Percentiles rank a stretch among this genome's conserved stretches.
Evolutionary conservation across 352 stramenopile genomes (phyloP).

Genomic region (Pythium aristosporum): DNA sequence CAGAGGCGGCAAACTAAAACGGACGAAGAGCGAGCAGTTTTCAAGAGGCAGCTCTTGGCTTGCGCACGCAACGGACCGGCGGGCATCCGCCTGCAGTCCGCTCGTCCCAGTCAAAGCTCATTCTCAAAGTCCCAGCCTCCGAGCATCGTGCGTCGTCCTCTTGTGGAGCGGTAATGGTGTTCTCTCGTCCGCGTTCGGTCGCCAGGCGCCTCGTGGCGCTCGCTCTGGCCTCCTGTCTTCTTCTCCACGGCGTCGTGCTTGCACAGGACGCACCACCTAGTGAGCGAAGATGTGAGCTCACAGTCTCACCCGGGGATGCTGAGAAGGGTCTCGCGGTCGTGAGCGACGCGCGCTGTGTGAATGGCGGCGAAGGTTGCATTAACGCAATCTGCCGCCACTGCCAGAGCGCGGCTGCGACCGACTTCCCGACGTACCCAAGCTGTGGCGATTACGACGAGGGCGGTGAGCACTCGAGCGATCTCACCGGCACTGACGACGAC

Average conservation of each 20-base stretch:
- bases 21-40: neutral
- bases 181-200: neutral
- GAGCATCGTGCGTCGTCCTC: neutral
- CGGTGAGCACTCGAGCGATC: neutral
- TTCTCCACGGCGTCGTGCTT: neutral
- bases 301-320: neutral
- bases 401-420: neutral
- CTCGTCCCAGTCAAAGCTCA: neutral
- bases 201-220: neutral
- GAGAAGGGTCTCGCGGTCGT: neutral
- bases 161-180: neutral
- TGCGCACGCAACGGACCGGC: neutral
- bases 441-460: neutral
- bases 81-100: neutral
- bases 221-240: neutral
- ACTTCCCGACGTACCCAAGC: neutral
- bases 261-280: neutral
- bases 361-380: neutral
- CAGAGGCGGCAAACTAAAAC: neutral
- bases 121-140: neutral
- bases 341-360: neutral
- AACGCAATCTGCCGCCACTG: conserved; percentile 2
- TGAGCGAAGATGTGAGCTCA: neutral
- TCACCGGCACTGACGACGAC: neutral
- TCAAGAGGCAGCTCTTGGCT: neutral